Evolutionary conservation across 768 basidiomycete genomes (phyloP).

Genomic region (Suillus paluster): DNA sequence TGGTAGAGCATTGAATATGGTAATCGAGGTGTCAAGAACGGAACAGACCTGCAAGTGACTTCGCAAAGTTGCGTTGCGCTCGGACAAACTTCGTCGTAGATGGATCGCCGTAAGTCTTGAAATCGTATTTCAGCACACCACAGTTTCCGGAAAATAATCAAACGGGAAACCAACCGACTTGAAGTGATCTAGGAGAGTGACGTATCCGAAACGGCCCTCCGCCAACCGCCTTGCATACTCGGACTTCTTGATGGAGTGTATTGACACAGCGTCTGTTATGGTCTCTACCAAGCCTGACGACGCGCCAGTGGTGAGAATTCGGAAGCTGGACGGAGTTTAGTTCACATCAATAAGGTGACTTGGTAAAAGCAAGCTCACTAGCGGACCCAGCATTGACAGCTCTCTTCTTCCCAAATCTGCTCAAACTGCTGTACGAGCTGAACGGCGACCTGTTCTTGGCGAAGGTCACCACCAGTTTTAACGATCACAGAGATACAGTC

Average conservation of each 20-base stretch:
- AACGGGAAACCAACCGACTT: conserved; percentile 54
- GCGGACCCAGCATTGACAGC: conserved; percentile 90
- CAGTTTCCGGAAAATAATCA: no score
- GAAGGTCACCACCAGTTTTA: conserved; percentile 95
- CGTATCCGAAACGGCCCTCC: conserved; percentile 81
- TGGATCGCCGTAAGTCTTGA: conserved; percentile 87
- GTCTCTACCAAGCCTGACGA: conserved; percentile 96
- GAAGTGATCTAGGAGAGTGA: conserved; percentile 92
- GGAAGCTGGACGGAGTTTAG: conserved; percentile 65
- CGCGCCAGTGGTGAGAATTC: conserved; percentile 93
- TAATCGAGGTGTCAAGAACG: not conserved
- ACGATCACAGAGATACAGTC: conserved; percentile 97
- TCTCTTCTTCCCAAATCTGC: conserved; percentile 94
- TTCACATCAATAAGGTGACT: not conserved
- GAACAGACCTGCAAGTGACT: conserved; percentile 77
- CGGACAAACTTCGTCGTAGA: conserved; percentile 85
- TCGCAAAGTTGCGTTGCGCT: conserved; percentile 93
- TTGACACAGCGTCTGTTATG: conserved; percentile 96
- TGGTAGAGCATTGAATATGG: not conserved
- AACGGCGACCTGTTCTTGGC: conserved; percentile 97
- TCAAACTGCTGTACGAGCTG: conserved; percentile 94
- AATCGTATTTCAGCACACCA: not conserved
- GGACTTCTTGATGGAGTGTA: conserved; percentile 99
- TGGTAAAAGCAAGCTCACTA: conserved; percentile 56
- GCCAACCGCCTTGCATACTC: conserved; percentile 92